Percentiles rank a stretch among this genome's conserved stretches.
Conservation (phyloP, 345 rosid species). For the Salix udensis region DNA sequence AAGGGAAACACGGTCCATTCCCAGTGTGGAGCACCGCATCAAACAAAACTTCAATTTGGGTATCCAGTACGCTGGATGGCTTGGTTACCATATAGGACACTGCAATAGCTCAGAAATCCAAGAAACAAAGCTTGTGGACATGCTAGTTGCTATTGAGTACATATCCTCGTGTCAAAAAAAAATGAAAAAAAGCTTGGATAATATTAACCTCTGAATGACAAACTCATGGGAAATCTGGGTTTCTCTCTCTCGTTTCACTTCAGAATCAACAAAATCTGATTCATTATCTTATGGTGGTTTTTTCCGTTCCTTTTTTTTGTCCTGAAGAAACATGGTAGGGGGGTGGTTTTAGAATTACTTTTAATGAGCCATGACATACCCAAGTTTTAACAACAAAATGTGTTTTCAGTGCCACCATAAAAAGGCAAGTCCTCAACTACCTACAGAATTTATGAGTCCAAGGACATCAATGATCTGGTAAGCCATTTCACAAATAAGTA, state of each 20-base stretch:
- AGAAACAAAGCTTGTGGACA: not conserved
- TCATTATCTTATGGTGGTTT: not conserved
- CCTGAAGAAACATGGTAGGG: not conserved
- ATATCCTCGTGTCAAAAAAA: not conserved
- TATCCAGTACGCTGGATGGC: not conserved
- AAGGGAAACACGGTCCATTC: no score
- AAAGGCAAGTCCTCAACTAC: not conserved
- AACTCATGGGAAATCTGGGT: not conserved
- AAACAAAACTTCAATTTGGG: not conserved
- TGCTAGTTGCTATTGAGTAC: not conserved
- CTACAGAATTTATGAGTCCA: not conserved
- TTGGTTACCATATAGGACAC: not conserved
- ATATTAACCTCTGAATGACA: not conserved
- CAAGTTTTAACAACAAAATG: not conserved
- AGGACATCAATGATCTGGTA: conserved; percentile 3
- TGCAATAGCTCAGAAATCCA: not conserved
- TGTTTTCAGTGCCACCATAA: not conserved
- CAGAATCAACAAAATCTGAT: not conserved
- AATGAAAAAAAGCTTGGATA: not conserved
- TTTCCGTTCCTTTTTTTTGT: no score
- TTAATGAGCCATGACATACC: not conserved
- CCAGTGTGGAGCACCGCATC: no score
- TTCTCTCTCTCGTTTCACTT: not conserved
- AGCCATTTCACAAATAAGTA: conserved; percentile 13
- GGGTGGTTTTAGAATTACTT: not conserved